Percentiles rank a stretch among this genome's conserved stretches.
phyloP scores from a whole-genome alignment of 176 grass and related monocot genomes.

The Oryza glaberrima region DNA sequence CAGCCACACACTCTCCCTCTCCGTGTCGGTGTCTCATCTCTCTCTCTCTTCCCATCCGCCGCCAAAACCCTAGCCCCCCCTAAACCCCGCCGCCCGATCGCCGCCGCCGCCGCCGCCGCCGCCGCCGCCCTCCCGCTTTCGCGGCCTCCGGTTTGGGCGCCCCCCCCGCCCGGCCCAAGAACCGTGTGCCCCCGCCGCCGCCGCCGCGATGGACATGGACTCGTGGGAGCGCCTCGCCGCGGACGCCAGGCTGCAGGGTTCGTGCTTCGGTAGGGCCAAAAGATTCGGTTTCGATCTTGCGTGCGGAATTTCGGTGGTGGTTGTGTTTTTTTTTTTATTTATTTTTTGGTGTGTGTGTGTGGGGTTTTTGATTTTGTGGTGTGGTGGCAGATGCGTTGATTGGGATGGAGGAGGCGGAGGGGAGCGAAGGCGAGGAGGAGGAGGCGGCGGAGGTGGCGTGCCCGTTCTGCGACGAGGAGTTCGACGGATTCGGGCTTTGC shows the following conservation, averaged over 20 bases:
- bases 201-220: conserved; percentile 61
- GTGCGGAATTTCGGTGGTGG: background rate
- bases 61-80: conserved; percentile 47
- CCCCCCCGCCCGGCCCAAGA: conserved; percentile 1
- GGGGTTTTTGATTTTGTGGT: conserved; percentile 37
- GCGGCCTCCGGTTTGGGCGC: background rate
- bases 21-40: conserved; percentile 25
- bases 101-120: conserved; percentile 14
- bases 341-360: no score
- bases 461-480: conserved; percentile 93
- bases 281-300: conserved; percentile 20
- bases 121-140: background rate
- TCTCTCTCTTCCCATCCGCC: conserved; percentile 2
- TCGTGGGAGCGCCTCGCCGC: conserved; percentile 59
- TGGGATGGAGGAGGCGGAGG: conserved; percentile 68
- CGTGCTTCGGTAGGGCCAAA: conserved; percentile 48
- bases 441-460: conserved; percentile 49
- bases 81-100: conserved; percentile 2
- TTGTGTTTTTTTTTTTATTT: no score
- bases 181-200: background rate
- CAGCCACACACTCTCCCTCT: conserved; percentile 16
- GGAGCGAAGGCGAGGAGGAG: conserved; percentile 60
- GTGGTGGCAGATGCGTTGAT: conserved; percentile 61
- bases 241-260: conserved; percentile 42
- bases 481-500: conserved; percentile 65